Conservation (phyloP, 805 yeast species). For the Sugiyamaella qingdaonensis region DNA sequence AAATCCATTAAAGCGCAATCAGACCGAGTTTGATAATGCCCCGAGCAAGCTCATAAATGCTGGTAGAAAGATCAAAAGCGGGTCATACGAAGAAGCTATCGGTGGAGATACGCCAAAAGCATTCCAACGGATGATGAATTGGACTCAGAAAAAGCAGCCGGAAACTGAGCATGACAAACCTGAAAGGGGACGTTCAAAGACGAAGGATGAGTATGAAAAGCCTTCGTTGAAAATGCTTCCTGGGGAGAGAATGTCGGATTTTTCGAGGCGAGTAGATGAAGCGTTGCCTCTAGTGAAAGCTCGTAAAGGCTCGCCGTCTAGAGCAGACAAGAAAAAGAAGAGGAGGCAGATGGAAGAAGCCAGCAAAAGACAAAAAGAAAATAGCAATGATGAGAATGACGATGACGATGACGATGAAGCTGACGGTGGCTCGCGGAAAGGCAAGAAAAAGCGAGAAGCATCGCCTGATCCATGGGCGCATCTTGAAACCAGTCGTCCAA, state of each 20-base stretch:
- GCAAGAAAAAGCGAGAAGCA: constrained; percentile 25
- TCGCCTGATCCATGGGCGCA: constrained; percentile 43
- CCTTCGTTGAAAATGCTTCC: constrained; percentile 25
- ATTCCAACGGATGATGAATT: constrained; percentile 30
- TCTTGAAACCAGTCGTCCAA: constrained; percentile 32
- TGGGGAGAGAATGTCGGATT: constrained; percentile 38
- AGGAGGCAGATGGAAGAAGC: constrained; percentile 19
- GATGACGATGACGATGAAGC: constrained; percentile 17
- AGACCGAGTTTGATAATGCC: constrained; percentile 20
- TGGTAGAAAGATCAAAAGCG: constrained; percentile 13
- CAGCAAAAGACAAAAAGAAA: constrained; percentile 22
- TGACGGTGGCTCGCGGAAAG: constrained; percentile 4
- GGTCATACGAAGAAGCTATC: constrained; percentile 12
- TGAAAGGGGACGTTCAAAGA: constrained; percentile 1
- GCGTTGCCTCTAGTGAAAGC: constrained; percentile 38
- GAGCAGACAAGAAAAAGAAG: constrained; percentile 28
- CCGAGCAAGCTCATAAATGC: constrained; percentile 17
- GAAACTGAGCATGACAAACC: constrained; percentile 7
- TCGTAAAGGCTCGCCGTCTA: constrained; percentile 31
- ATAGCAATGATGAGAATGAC: constrained; percentile 25
- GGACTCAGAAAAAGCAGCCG: constrained; percentile 9
- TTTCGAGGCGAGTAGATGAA: constrained; percentile 37
- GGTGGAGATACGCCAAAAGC: constrained; percentile 35
- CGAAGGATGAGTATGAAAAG: constrained; percentile 1
- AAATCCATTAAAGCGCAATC: constrained; percentile 22